phyloP scores from a whole-genome alignment of 768 basidiomycete species.

The Crucibulum laeve region DNA sequence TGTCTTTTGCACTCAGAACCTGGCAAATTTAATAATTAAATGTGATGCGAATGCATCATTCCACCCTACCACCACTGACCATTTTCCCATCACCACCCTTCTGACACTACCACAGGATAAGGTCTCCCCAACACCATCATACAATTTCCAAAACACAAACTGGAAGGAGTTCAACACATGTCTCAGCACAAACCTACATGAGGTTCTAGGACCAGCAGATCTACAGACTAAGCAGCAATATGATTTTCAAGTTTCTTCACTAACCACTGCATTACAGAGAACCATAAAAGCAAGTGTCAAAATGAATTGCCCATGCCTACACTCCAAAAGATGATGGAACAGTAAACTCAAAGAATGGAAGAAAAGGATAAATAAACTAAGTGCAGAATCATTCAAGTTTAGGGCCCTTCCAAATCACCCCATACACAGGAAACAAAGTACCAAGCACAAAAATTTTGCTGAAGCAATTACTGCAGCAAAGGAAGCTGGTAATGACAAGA shows the following conservation, averaged over 20 bases:
- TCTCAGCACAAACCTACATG: conserved; percentile 15
- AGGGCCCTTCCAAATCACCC: conserved; percentile 13
- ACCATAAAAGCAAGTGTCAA: conserved; percentile 4
- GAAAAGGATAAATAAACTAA: conserved; percentile 10
- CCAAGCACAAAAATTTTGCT: conserved; percentile 19
- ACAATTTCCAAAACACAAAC: conserved; percentile 13
- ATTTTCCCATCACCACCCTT: conserved; percentile 30
- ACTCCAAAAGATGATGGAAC: conserved; percentile 26
- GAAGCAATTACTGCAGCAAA: conserved; percentile 16
- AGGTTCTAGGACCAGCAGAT: background rate
- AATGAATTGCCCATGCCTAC: conserved; percentile 31
- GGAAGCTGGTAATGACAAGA: background rate
- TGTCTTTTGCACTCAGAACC: conserved; percentile 24
- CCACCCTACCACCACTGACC: conserved; percentile 27
- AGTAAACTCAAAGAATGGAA: conserved; percentile 16
- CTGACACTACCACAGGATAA: conserved; percentile 15
- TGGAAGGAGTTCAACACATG: conserved; percentile 17
- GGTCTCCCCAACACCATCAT: background rate
- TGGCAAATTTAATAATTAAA: conserved; percentile 11
- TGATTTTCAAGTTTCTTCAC: background rate
- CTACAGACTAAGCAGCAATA: conserved; percentile 1
- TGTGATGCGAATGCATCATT: conserved; percentile 19
- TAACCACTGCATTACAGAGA: conserved; percentile 7
- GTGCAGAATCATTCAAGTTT: conserved; percentile 2
- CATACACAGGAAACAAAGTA: conserved; percentile 8